Conservation (phyloP, 1,284 basidiomycete genomes). For the Malassezia nana region DNA sequence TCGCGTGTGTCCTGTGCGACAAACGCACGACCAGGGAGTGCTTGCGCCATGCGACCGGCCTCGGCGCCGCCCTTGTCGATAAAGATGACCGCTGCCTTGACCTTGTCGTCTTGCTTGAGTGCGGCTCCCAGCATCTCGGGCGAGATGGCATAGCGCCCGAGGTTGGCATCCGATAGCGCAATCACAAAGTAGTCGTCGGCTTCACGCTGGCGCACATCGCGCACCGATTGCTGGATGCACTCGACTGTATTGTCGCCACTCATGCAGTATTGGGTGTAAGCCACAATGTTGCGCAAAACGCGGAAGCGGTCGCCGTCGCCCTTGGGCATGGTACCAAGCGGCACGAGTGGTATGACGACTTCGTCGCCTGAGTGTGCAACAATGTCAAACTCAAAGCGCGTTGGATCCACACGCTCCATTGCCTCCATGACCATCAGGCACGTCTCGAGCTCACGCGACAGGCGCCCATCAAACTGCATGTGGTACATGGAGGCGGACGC, state of each 20-base stretch:
- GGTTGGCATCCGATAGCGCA: constrained; percentile 48
- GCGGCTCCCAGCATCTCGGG: constrained; percentile 24
- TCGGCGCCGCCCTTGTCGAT: constrained; percentile 37
- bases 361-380: constrained; percentile 48
- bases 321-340: constrained; percentile 28
- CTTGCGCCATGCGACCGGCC: constrained; percentile 23
- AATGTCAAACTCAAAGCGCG: constrained; percentile 45
- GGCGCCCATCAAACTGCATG: constrained; percentile 44
- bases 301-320: constrained; percentile 40
- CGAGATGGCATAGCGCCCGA: constrained; percentile 48
- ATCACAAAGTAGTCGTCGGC: constrained; percentile 50
- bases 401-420: constrained; percentile 30
- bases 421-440: constrained; percentile 48
- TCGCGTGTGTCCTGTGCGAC: constrained; percentile 35
- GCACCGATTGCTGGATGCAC: constrained; percentile 28
- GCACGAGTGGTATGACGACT: constrained; percentile 41
- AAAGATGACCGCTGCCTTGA: constrained; percentile 43
- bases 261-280: constrained; percentile 36
- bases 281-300: constrained; percentile 34
- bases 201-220: constrained; percentile 22
- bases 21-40: constrained; percentile 36
- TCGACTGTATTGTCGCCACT: constrained; percentile 34
- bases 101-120: constrained; percentile 30
- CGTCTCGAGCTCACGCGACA: constrained; percentile 41
- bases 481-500: constrained; percentile 43